These are phyloP conservation scores for Fusarium sp. DNA, from an alignment of 2,329 filamentous ascomycete species.

Conservation along the genomic window DNA sequence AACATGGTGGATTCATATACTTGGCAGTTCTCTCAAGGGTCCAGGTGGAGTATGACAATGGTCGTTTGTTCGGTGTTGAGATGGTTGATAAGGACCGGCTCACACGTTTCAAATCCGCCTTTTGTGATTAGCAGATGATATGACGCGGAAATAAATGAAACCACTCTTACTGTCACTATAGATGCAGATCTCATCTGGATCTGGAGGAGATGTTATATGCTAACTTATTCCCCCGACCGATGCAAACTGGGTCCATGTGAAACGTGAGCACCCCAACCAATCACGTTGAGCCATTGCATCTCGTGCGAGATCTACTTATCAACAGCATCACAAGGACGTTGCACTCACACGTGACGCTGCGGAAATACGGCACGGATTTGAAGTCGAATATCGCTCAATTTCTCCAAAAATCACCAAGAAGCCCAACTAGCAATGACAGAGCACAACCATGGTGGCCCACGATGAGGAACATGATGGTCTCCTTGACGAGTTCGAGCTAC, in stretches of 20 bases:
- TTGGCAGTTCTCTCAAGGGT: neutral
- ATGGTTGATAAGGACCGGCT: neutral
- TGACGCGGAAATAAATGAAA: neutral
- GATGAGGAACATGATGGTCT: neutral
- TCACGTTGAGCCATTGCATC: neutral
- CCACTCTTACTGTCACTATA: neutral
- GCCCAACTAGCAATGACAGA: neutral
- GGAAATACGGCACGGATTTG: neutral
- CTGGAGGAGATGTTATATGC: constrained; percentile 51
- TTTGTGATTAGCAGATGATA: neutral
- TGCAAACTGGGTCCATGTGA: constrained; percentile 50
- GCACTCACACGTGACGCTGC: neutral
- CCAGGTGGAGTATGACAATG: neutral
- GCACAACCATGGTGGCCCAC: neutral
- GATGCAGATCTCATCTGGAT: neutral
- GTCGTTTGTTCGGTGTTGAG: neutral
- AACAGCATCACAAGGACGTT: neutral
- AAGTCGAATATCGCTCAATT: neutral
- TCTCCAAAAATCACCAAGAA: neutral
- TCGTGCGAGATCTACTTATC: neutral
- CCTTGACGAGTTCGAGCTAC: neutral
- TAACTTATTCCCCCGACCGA: constrained; percentile 53
- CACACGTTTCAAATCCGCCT: neutral
- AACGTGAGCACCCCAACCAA: constrained; percentile 41
- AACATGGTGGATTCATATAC: constrained; percentile 61